Percentiles rank a stretch among this genome's conserved stretches.
phyloP scores from a whole-genome alignment of 208 protist genomes.

The Histomonas meleagridis region DNA sequence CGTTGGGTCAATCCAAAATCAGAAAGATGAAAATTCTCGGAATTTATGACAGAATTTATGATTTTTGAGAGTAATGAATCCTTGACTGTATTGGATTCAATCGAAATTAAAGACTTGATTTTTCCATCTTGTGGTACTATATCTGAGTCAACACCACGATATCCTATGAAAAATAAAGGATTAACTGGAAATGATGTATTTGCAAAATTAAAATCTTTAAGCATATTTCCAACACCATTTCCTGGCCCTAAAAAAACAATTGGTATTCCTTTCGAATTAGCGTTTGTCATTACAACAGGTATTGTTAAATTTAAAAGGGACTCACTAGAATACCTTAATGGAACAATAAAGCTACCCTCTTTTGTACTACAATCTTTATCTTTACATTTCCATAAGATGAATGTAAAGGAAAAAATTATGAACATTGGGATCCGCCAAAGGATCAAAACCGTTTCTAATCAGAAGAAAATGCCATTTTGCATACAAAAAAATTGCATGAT shows the following conservation, averaged over 20 bases:
- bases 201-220: background rate
- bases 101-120: background rate
- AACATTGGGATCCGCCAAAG: too few relatives aligned
- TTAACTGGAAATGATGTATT: background rate
- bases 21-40: background rate
- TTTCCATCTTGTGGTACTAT: background rate
- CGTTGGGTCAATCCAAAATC: background rate
- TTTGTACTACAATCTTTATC: background rate
- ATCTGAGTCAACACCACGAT: background rate
- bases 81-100: background rate
- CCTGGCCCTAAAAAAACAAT: background rate
- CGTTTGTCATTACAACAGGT: background rate
- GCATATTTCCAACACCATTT: background rate
- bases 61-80: background rate
- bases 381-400: background rate
- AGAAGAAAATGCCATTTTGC: too few relatives aligned
- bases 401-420: background rate
- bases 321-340: background rate
- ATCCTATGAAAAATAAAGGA: background rate
- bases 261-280: background rate
- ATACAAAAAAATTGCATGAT: too few relatives aligned
- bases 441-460: too few relatives aligned
- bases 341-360: background rate
- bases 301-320: background rate
- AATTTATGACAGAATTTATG: background rate